A percentile compares a stretch with the other conserved stretches of the same genome.
Evolutionary conservation across 2,329 filamentous ascomycete genomes (phyloP).

Genomic region (Cladosporium oxysporum): DNA sequence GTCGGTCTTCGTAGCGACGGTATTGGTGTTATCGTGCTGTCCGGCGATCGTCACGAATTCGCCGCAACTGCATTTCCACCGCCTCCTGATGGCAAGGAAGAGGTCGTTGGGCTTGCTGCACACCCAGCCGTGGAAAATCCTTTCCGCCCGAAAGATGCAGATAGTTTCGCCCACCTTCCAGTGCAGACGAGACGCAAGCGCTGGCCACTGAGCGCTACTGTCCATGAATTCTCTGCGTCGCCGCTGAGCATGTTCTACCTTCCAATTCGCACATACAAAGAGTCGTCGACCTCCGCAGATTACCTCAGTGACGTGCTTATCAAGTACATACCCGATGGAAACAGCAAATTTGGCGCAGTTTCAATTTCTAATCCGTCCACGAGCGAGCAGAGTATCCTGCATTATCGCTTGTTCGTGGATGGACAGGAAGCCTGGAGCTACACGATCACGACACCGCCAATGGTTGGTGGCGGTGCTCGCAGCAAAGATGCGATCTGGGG

Average conservation of each 20-base stretch:
- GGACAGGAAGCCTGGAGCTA: constrained; percentile 75
- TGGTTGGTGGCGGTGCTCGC: constrained; percentile 42
- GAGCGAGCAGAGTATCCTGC: constrained; percentile 69
- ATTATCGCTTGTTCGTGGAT: constrained; percentile 80
- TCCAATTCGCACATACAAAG: constrained; percentile 78
- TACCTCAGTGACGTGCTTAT: constrained; percentile 74
- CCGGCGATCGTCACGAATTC: constrained; percentile 95
- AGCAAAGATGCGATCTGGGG: constrained; percentile 51
- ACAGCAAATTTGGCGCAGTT: constrained; percentile 83
- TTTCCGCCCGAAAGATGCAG: constrained; percentile 17
- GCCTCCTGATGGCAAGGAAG: constrained; percentile 52
- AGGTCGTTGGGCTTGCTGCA: constrained; percentile 32
- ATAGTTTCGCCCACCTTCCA: not conserved
- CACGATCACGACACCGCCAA: constrained; percentile 47
- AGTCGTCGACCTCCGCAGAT: constrained; percentile 58
- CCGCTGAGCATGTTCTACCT: constrained; percentile 94
- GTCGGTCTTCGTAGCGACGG: constrained; percentile 67
- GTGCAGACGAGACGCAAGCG: constrained; percentile 31
- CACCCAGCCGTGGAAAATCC: constrained; percentile 16
- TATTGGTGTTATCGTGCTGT: constrained; percentile 81
- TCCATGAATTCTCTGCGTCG: constrained; percentile 90
- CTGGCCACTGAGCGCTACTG: constrained; percentile 65
- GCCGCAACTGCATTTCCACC: constrained; percentile 77
- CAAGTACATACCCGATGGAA: constrained; percentile 82
- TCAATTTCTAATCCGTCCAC: constrained; percentile 70